These are phyloP conservation scores for Hamigera avellanea DNA, from an alignment of 495 filamentous ascomycete species.

Conservation along the genomic window DNA sequence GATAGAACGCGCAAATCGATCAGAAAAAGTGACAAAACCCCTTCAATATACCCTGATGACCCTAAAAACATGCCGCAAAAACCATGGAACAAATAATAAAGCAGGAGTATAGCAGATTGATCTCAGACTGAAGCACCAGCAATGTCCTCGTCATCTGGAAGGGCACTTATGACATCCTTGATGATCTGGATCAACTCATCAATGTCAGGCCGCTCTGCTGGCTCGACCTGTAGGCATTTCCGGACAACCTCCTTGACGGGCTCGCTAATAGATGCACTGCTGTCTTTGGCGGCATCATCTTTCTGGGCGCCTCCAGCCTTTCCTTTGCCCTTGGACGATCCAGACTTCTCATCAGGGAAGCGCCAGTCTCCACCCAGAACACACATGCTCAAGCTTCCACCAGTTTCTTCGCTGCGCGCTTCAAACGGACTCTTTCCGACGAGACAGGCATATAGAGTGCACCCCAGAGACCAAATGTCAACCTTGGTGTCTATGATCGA, in stretches of 20 bases:
- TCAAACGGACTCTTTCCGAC: constrained; percentile 96
- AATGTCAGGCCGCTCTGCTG: constrained; percentile 81
- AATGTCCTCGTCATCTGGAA: constrained; percentile 58
- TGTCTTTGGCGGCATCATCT: constrained; percentile 16
- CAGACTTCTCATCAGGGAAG: constrained; percentile 71
- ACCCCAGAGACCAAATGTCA: constrained; percentile 95
- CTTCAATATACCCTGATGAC: no score
- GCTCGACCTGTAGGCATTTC: constrained; percentile 85
- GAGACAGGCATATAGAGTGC: constrained; percentile 90
- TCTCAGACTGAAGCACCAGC: constrained; percentile 18
- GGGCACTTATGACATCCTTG: constrained; percentile 56
- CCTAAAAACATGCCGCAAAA: no score
- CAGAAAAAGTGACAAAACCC: no score
- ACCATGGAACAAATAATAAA: no score
- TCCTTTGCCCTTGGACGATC: constrained; percentile 43
- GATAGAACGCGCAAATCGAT: no score
- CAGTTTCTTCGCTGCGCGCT: constrained; percentile 88
- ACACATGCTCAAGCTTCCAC: constrained; percentile 83
- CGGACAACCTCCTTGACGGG: constrained; percentile 74
- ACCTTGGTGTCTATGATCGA: constrained; percentile 91
- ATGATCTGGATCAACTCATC: constrained; percentile 77
- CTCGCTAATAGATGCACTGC: constrained; percentile 47
- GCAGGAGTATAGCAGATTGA: no score
- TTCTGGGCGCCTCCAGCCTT: constrained; percentile 19
- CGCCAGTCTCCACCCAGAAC: constrained; percentile 87